Evolutionary conservation across 345 rosid genomes (phyloP).

Genomic region (Schrenkiella parvula): DNA sequence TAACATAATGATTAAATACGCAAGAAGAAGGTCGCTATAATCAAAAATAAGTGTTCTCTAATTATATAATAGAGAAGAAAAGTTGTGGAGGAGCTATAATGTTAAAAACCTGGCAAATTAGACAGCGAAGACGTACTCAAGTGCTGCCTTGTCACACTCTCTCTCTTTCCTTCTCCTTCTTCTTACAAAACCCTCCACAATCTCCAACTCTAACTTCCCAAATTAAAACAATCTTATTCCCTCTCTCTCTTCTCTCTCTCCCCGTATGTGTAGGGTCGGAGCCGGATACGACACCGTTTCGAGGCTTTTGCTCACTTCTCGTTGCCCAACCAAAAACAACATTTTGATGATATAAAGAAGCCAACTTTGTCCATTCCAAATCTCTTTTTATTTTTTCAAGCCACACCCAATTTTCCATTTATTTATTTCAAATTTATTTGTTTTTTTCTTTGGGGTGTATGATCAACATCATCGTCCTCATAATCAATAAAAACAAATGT

Average conservation of each 20-base stretch:
- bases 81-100: conserved; percentile 48
- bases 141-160: conserved; percentile 42
- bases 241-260: conserved; percentile 24
- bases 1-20: not conserved
- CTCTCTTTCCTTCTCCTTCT: conserved; percentile 38
- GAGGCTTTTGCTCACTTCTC: conserved; percentile 23
- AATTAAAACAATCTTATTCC: not conserved
- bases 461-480: not conserved
- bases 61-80: conserved; percentile 4
- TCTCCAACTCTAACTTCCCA: not conserved
- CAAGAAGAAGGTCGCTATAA: conserved; percentile 20
- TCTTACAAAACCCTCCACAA: conserved; percentile 38
- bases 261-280: conserved; percentile 21
- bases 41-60: conserved; percentile 6
- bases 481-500: conserved; percentile 2
- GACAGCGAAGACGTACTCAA: conserved; percentile 58
- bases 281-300: conserved; percentile 19
- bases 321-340: conserved; percentile 30
- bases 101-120: conserved; percentile 46
- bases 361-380: conserved; percentile 22
- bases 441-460: not conserved
- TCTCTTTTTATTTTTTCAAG: not conserved
- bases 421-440: not conserved
- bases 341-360: conserved; percentile 32
- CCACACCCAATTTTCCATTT: conserved; percentile 1